Conservation (phyloP, 768 basidiomycete genomes). For the Saitozyma sp. region DNA sequence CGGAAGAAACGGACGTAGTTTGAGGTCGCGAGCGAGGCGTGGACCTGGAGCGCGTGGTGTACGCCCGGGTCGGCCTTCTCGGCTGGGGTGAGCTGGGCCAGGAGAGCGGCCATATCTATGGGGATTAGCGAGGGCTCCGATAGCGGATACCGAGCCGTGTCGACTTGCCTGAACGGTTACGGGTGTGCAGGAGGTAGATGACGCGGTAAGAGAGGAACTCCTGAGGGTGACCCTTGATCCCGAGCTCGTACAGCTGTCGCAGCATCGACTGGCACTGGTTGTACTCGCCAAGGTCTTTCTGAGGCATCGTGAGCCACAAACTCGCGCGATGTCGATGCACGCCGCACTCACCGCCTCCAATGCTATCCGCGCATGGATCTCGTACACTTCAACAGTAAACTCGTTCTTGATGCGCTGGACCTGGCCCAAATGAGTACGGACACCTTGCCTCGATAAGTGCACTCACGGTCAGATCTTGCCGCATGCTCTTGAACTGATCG, state of each 20-base stretch:
- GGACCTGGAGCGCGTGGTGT: conserved; percentile 83
- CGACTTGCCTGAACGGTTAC: conserved; percentile 81
- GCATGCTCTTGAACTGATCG: conserved; percentile 94
- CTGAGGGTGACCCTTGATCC: conserved; percentile 85
- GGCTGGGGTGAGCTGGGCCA: conserved; percentile 93
- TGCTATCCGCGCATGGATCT: conserved; percentile 97
- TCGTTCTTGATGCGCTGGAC: conserved; percentile 99
- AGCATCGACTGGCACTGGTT: conserved; percentile 95
- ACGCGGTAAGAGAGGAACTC: conserved; percentile 98
- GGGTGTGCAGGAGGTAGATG: conserved; percentile 89
- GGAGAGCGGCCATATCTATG: conserved; percentile 88
- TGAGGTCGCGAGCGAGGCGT: conserved; percentile 82
- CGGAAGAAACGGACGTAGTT: conserved; percentile 93
- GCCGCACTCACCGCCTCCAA: conserved; percentile 71
- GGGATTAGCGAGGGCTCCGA: not conserved
- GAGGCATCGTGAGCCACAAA: conserved; percentile 10
- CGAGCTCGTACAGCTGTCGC: conserved; percentile 85
- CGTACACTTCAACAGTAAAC: conserved; percentile 95
- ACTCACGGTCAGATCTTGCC: conserved; percentile 95
- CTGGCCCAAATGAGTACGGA: conserved; percentile 54
- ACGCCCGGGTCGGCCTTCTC: conserved; percentile 81
- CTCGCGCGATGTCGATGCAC: not conserved
- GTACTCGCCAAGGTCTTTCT: conserved; percentile 98
- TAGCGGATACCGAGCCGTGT: not conserved
- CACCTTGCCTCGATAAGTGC: not conserved